Evolutionary conservation across 2,329 filamentous ascomycete species (phyloP), one percentile per base, ranked within the genome.

Genomic region (Scedosporium minutisporum): DNA sequence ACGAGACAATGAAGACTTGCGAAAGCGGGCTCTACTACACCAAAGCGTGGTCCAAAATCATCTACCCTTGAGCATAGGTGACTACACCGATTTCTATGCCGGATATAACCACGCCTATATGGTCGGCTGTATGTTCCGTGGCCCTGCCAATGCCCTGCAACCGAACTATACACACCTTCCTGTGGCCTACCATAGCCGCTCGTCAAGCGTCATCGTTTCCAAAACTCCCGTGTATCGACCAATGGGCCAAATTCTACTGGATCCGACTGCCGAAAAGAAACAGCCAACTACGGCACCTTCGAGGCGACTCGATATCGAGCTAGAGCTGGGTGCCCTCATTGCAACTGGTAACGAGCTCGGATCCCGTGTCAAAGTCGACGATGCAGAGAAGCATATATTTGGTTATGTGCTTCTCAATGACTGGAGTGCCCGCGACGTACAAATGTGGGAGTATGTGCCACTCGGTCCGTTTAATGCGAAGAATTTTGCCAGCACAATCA

Each of bases 1-100:
- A 3, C 62, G 63, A 12, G 61, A 62, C 3, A 64, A 66, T 9
- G 41, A 53, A 1, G 33, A 41, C 3, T 44, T 65, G 16, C 51
- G 42, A 6, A 58, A 57, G 7, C n/a, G 27, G 14, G 61, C 63
- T n/a, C 42, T 66, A 9, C 21, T 55, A 4, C 63, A 59, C 38
- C n/a, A n/a, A 3, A 62, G 61, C 41, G 78, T 79, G 9, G 81
- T 85, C 51, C 80, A 77, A 62, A 84, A 79, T 66, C 87, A 90
- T 66, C 69, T 91, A 1, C 88, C 88, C 1, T 83, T 91, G 80
- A 78, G 81, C 61, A 89, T 91, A 68, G 86, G 87, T 46, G 88
- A 91, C 70, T 91, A 91, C 70, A 88, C 88, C 6, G 88, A 91
- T 71, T 91, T 91, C 76, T 91, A 88, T 68, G 88, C 86, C 9